Percentiles rank a stretch among this genome's conserved stretches.
Conservation (phyloP, 495 filamentous ascomycete species). For the Aspergillus egyptiacus region DNA sequence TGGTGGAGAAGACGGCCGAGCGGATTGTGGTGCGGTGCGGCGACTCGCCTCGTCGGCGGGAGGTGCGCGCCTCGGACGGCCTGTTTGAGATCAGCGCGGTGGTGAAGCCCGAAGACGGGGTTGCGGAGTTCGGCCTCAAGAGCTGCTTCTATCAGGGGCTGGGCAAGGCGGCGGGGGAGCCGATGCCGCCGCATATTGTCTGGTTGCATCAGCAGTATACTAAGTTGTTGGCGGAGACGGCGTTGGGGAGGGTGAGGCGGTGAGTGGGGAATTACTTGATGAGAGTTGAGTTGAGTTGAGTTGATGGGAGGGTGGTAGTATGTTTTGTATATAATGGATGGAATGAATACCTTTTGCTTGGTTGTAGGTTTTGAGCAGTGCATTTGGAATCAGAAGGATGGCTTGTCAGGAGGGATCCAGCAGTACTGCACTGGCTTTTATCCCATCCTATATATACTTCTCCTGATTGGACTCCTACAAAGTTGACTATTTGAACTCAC, state of each 20-base stretch:
- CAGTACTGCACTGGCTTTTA: no score
- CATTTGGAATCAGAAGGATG: no score
- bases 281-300: no score
- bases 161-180: conserved; percentile 37
- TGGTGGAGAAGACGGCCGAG: conserved; percentile 57
- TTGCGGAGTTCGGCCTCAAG: conserved; percentile 63
- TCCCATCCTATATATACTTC: no score
- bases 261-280: no score
- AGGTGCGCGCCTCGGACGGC: conserved; percentile 57
- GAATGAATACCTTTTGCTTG: no score
- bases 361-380: no score
- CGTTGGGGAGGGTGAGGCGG: conserved; percentile 28
- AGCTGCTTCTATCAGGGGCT: conserved; percentile 57
- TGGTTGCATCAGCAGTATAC: conserved; percentile 60
- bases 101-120: conserved; percentile 52
- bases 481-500: no score
- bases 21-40: conserved; percentile 61
- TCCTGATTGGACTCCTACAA: no score
- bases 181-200: conserved; percentile 51
- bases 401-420: no score
- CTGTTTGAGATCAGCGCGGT: conserved; percentile 62
- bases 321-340: no score
- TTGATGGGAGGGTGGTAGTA: no score
- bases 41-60: conserved; percentile 53
- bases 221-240: conserved; percentile 56